phyloP scores from a whole-genome alignment of 495 filamentous ascomycete species.

The Xylaria nigripes region DNA sequence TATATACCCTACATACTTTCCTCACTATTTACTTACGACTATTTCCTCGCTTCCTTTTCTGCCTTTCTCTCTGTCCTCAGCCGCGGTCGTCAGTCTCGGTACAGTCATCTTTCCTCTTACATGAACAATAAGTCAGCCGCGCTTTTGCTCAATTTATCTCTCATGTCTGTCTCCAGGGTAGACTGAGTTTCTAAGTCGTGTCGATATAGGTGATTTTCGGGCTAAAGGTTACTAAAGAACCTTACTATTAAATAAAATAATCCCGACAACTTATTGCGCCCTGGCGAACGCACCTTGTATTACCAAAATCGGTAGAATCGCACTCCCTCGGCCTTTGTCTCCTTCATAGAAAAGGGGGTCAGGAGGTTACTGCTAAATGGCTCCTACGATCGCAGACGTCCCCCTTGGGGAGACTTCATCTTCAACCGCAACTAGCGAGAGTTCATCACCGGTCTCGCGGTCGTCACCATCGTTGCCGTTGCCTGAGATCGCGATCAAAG shows the following conservation, averaged over 20 bases:
- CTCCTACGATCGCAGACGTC: neutral
- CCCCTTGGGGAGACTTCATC: conserved; percentile 12
- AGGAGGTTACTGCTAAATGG: conserved; percentile 4
- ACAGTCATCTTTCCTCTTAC: too few relatives aligned
- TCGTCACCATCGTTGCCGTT: conserved; percentile 12
- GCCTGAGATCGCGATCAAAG: conserved; percentile 49
- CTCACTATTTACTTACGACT: too few relatives aligned
- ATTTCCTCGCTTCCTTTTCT: too few relatives aligned
- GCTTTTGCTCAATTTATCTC: too few relatives aligned
- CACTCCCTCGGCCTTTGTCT: neutral
- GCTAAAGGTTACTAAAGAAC: neutral
- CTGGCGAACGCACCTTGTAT: neutral
- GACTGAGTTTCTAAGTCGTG: neutral
- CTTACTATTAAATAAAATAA: too few relatives aligned
- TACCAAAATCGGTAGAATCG: neutral
- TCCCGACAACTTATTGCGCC: neutral
- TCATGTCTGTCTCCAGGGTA: neutral
- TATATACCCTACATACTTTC: neutral
- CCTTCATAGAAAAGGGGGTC: neutral
- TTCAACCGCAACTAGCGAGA: conserved; percentile 16
- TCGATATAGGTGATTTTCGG: neutral
- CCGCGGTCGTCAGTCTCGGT: too few relatives aligned
- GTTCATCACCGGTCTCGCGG: conserved; percentile 11
- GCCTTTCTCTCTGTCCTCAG: too few relatives aligned
- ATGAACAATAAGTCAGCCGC: too few relatives aligned